Evolutionary conservation across 1,284 basidiomycete genomes (phyloP).

Genomic region (Ceratobasidium sp.): DNA sequence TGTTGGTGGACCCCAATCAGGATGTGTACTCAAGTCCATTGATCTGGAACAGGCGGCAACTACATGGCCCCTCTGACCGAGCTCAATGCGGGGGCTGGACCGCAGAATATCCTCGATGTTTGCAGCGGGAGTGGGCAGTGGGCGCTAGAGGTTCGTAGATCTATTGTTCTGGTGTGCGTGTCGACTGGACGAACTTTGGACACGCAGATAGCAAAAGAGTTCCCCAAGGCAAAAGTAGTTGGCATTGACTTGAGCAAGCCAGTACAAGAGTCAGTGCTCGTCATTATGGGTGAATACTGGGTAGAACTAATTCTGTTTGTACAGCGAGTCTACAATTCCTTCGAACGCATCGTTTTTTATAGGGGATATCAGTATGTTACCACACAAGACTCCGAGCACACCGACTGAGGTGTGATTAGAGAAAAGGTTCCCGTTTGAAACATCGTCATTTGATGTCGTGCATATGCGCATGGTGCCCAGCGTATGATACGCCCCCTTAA

Average conservation of each 20-base stretch:
- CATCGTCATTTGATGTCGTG: conserved; percentile 14
- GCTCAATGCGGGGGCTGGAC: conserved; percentile 21
- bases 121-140: conserved; percentile 35
- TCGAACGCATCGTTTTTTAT: conserved; percentile 25
- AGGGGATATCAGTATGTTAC: conserved; percentile 23
- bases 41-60: conserved; percentile 6
- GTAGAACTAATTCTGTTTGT: background rate
- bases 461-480: conserved; percentile 41
- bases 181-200: background rate
- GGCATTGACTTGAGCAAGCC: conserved; percentile 28
- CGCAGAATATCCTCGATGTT: conserved; percentile 24
- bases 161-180: background rate
- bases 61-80: conserved; percentile 16
- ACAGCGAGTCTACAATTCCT: background rate
- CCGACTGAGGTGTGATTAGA: background rate
- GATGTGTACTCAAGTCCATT: background rate
- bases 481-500: background rate
- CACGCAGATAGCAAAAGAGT: conserved; percentile 18
- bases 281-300: no score
- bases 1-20: no score
- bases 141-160: conserved; percentile 9
- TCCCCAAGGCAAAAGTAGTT: conserved; percentile 21
- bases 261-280: background rate
- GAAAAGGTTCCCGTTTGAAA: conserved; percentile 14
- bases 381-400: background rate